Percentiles rank a stretch among this genome's conserved stretches.
Conservation (phyloP, 1,139 yeast species). For the Pneumocystis canis region DNA sequence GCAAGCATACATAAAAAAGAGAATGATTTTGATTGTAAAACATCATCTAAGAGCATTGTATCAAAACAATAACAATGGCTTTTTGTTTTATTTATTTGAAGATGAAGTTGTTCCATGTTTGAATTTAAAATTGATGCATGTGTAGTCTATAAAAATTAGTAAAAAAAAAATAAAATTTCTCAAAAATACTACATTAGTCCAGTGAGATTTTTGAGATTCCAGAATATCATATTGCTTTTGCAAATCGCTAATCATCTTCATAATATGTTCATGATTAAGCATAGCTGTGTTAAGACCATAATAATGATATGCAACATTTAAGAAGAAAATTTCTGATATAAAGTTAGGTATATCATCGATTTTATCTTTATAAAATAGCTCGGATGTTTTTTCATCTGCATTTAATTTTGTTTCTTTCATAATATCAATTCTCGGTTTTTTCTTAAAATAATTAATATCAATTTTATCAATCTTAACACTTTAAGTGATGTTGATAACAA, state of each 20-base stretch:
- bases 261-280: constrained; percentile 42
- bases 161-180: background rate
- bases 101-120: constrained; percentile 31
- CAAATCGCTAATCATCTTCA: constrained; percentile 38
- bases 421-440: constrained; percentile 38
- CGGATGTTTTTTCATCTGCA: constrained; percentile 58
- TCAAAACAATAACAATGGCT: constrained; percentile 41
- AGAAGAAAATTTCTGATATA: constrained; percentile 73
- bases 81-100: constrained; percentile 29
- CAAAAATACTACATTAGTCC: background rate
- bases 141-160: constrained; percentile 20
- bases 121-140: constrained; percentile 17
- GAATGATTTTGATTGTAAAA: constrained; percentile 49
- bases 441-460: constrained; percentile 48
- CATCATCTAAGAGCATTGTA: constrained; percentile 43
- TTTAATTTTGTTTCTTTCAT: constrained; percentile 72
- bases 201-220: constrained; percentile 18
- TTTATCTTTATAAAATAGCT: constrained; percentile 34
- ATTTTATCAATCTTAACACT: constrained; percentile 55
- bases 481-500: constrained; percentile 6
- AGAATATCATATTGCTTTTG: constrained; percentile 38
- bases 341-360: constrained; percentile 43
- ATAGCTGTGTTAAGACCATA: constrained; percentile 78
- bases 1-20: constrained; percentile 67
- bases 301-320: constrained; percentile 65